Conservation (phyloP, 495 filamentous ascomycete genomes). For the Aspergillus saccharolyticus region DNA sequence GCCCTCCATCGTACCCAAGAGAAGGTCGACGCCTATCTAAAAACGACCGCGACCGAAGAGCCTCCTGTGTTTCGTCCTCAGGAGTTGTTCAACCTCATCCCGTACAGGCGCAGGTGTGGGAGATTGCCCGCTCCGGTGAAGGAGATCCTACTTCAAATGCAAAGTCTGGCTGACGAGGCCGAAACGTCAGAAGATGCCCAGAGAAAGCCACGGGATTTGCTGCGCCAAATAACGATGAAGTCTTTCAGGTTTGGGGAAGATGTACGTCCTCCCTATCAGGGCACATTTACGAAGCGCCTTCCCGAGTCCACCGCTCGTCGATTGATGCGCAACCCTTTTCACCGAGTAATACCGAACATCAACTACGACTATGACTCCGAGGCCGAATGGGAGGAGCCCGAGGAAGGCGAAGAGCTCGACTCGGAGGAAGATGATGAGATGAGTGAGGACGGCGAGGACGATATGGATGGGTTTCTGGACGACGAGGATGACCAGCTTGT, state of each 20-base stretch:
- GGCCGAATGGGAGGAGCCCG: slow-evolving; percentile 84
- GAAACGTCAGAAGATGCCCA: slow-evolving; percentile 15
- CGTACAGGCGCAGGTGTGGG: slow-evolving; percentile 48
- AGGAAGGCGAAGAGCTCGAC: slow-evolving; percentile 72
- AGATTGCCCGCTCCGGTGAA: slow-evolving; percentile 49
- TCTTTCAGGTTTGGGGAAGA: slow-evolving; percentile 79
- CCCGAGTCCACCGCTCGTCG: slow-evolving; percentile 45
- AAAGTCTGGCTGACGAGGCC: slow-evolving; percentile 26
- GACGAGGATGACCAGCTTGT: slow-evolving; percentile 44
- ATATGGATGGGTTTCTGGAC: slow-evolving; percentile 52
- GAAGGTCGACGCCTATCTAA: slow-evolving; percentile 45
- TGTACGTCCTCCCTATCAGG: slow-evolving; percentile 84
- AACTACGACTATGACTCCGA: slow-evolving; percentile 97
- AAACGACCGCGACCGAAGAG: slow-evolving; percentile 17
- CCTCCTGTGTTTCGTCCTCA: slow-evolving; percentile 44
- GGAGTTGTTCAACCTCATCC: slow-evolving; percentile 57
- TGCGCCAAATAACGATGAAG: slow-evolving; percentile 66
- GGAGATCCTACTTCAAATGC: slow-evolving; percentile 59
- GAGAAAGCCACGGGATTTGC: slow-evolving; percentile 40
- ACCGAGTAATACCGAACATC: slow-evolving; percentile 56
- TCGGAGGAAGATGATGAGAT: slow-evolving; percentile 73
- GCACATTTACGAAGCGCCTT: slow-evolving; percentile 64
- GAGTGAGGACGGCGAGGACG: slow-evolving; percentile 49
- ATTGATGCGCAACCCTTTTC: slow-evolving; percentile 67
- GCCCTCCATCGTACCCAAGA: slow-evolving; percentile 40